Evolutionary conservation across 2,329 filamentous ascomycete genomes (phyloP).

Genomic region (Herpomyces periplanetae): DNA sequence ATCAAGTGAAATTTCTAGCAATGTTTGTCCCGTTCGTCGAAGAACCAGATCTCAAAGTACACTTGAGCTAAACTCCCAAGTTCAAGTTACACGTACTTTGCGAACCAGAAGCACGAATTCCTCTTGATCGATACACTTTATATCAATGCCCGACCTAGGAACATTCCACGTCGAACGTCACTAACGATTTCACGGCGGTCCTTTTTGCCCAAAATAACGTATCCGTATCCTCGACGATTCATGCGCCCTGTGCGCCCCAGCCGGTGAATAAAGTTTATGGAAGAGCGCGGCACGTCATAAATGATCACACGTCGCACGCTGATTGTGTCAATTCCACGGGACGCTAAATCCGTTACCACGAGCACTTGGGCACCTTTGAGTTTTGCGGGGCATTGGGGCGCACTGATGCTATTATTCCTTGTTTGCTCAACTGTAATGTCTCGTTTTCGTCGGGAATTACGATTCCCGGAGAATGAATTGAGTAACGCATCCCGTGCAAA

Average conservation of each 20-base stretch:
- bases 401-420: conserved; percentile 5
- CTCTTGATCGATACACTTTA: too few species aligned
- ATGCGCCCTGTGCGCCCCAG: conserved; percentile 68
- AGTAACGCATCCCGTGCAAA: conserved; percentile 1
- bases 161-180: conserved; percentile 44
- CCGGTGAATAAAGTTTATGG: conserved; percentile 90
- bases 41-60: too few species aligned
- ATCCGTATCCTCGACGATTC: conserved; percentile 51
- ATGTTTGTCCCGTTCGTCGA: too few species aligned
- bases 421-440: conserved; percentile 4
- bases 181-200: conserved; percentile 63
- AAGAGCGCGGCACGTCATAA: conserved; percentile 89
- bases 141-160: conserved; percentile 12
- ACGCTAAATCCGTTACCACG: conserved; percentile 71
- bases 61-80: too few species aligned
- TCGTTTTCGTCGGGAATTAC: conserved; percentile 3
- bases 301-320: conserved; percentile 65
- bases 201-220: conserved; percentile 58
- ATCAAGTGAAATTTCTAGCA: too few species aligned
- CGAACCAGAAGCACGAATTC: too few species aligned
- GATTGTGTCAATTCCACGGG: conserved; percentile 67
- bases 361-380: conserved; percentile 33
- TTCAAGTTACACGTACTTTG: too few species aligned
- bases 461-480: neutral
- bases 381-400: conserved; percentile 5